Evolutionary conservation across 2,329 filamentous ascomycete genomes (phyloP), one percentile per base, ranked within the genome.

Genomic region (Pestalotiopsis sp.): DNA sequence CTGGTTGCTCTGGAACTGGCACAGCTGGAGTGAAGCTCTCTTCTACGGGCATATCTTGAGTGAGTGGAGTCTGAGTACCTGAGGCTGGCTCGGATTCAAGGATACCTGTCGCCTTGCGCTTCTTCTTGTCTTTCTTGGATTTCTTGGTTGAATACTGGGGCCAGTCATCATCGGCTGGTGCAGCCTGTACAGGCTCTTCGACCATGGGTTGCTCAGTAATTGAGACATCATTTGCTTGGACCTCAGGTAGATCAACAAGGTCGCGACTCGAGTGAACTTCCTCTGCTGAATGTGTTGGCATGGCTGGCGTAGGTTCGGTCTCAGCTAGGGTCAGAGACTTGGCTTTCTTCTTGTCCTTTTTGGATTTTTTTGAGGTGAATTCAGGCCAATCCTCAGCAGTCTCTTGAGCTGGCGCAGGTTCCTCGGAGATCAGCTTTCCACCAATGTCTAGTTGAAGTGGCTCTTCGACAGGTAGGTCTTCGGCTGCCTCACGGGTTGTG

Each of bases 311-410:
- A 59, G 68, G 65, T 38, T 69, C 72, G 66, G 72, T 58, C 65
- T 67, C 49, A 23, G 70, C 62, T 71, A 74, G 71, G 69, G 77
- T 76, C 63, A 58, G 58, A 45, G 76, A 76, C 71, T 80, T 80
- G 27, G 76, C 73, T 64, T 80, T 84, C 76, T 81, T 81, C 76
- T 81, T 81, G 36, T 67, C 58, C 41, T 67, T 63, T 58, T 67
- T 67, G 20, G 66, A 62, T 58, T 67, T 61, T 68, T 80, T 79
- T 39, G 66, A 23, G 14, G 7, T 23, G 41, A 27, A 52, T 14
- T 57, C 57, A 5, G 66, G 23, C 66, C 66, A 67, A 20, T 67
- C 66, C 9, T 63, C 66, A 13, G 7, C 20, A 20, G 59, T 56
- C 25, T n/a, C 14, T 45, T 39, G 25, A 23, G n/a, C 45, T 39